A percentile compares a stretch with the other conserved stretches of the same genome.
These are phyloP conservation scores for Odontarrhena argentea DNA, from an alignment of 345 rosid species.

Conservation along the genomic window DNA sequence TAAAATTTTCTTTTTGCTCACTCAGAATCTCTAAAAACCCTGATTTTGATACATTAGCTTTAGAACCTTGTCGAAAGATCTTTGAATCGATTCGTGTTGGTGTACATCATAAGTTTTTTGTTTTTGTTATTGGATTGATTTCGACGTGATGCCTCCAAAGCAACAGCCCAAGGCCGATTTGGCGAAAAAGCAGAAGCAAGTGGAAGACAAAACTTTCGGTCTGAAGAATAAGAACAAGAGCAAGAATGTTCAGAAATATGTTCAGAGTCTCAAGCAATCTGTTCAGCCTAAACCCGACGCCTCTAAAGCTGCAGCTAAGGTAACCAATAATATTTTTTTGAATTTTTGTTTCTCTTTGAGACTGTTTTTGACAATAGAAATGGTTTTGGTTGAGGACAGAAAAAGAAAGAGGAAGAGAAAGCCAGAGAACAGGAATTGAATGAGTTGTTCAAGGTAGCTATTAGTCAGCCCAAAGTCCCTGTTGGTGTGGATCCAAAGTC, in stretches of 20 bases:
- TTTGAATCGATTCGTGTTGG: no score
- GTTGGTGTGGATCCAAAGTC: constrained; percentile 96
- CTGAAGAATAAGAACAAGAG: constrained; percentile 94
- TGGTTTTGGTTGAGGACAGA: constrained; percentile 48
- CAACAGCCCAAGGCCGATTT: constrained; percentile 79
- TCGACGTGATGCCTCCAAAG: constrained; percentile 77
- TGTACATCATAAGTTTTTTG: constrained; percentile 18
- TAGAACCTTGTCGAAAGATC: constrained; percentile 23
- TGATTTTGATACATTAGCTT: constrained; percentile 34
- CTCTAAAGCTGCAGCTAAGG: constrained; percentile 75
- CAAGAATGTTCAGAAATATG: constrained; percentile 92
- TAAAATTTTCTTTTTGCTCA: neutral
- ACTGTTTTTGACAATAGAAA: no score
- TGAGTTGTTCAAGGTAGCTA: constrained; percentile 88
- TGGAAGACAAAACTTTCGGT: constrained; percentile 95
- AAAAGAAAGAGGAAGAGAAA: constrained; percentile 97
- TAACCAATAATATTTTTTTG: constrained; percentile 7
- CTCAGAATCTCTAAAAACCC: constrained; percentile 30
- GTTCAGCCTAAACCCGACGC: constrained; percentile 82
- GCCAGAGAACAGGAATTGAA: constrained; percentile 91
- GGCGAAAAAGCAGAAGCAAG: constrained; percentile 90
- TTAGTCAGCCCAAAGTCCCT: constrained; percentile 96
- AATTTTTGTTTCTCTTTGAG: no score
- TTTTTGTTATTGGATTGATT: neutral
- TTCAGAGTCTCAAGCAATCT: constrained; percentile 76